phyloP scores from a whole-genome alignment of 2,329 filamentous ascomycete species.

The Allantophomopsis lycopodina region DNA sequence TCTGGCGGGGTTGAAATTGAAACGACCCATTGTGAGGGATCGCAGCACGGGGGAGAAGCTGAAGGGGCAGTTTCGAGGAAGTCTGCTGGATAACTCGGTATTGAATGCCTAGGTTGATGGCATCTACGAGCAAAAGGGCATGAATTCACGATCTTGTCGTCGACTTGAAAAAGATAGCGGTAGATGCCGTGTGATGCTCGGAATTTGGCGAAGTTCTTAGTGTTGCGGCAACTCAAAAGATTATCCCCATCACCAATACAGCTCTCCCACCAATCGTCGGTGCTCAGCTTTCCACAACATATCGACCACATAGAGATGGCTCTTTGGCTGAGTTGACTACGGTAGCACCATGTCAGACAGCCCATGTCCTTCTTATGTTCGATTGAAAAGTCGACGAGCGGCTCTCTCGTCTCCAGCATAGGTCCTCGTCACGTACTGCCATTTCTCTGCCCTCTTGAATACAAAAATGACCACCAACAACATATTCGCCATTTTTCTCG shows the following conservation, averaged over 20 bases:
- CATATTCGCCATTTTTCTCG: neutral
- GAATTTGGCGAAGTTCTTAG: no score
- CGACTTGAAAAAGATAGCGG: no score
- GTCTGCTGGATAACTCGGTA: neutral
- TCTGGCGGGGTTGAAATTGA: constrained; percentile 24
- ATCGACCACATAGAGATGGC: no score
- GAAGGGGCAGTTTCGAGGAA: neutral
- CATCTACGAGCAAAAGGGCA: no score
- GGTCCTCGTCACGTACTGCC: constrained; percentile 18
- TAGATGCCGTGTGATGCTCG: no score
- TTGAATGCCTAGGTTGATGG: no score
- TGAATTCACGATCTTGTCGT: no score
- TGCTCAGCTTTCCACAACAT: no score
- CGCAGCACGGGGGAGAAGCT: neutral
- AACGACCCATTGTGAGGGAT: constrained; percentile 4
- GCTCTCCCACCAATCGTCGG: no score
- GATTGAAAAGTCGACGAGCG: constrained; percentile 32
- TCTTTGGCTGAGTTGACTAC: neutral
- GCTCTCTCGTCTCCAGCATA: constrained; percentile 31
- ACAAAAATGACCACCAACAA: constrained; percentile 2
- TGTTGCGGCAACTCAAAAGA: no score
- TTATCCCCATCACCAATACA: no score
- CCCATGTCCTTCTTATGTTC: constrained; percentile 50
- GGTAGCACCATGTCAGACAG: constrained; percentile 41
- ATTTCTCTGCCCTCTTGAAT: constrained; percentile 15